Percentiles rank a stretch among this genome's conserved stretches.
These are phyloP conservation scores for Cladorrhinum sp. DNA, from an alignment of 2,329 filamentous ascomycete species.

Conservation along the genomic window DNA sequence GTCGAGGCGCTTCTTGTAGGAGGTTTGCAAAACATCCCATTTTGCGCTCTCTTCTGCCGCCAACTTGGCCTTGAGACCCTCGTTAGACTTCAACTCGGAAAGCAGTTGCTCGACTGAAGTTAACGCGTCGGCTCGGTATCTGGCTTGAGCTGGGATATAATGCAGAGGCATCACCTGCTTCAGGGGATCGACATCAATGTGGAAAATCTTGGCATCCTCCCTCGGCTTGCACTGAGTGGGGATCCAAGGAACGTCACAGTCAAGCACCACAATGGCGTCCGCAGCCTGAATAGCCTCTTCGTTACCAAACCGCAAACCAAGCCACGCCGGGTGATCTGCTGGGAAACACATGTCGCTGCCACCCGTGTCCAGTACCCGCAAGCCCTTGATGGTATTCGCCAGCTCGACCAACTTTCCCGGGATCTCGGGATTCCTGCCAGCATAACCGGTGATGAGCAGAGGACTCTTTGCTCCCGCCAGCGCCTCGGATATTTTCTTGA, in stretches of 20 bases:
- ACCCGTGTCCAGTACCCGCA: constrained; percentile 72
- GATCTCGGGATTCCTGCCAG: constrained; percentile 63
- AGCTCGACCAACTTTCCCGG: constrained; percentile 62
- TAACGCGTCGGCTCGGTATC: constrained; percentile 65
- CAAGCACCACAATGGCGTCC: constrained; percentile 79
- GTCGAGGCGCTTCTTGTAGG: constrained; percentile 57
- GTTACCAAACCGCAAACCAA: constrained; percentile 70
- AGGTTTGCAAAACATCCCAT: constrained; percentile 53
- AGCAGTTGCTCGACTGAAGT: constrained; percentile 68
- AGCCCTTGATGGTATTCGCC: constrained; percentile 63
- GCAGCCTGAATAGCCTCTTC: constrained; percentile 72
- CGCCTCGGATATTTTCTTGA: constrained; percentile 58
- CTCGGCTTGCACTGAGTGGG: constrained; percentile 65
- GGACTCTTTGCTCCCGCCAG: constrained; percentile 63
- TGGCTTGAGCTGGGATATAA: constrained; percentile 63
- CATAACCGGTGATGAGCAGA: constrained; percentile 68
- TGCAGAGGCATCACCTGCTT: constrained; percentile 72
- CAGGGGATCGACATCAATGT: constrained; percentile 63
- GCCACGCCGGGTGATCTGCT: constrained; percentile 62
- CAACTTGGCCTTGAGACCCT: constrained; percentile 41
- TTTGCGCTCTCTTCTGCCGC: constrained; percentile 38
- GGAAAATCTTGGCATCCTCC: constrained; percentile 54
- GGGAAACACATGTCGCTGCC: constrained; percentile 82
- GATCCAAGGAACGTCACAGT: constrained; percentile 94
- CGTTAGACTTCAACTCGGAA: constrained; percentile 51